Evolutionary conservation across 192 early-diverging fungal genomes (phyloP).

Genomic region (Coemansia sp.): DNA sequence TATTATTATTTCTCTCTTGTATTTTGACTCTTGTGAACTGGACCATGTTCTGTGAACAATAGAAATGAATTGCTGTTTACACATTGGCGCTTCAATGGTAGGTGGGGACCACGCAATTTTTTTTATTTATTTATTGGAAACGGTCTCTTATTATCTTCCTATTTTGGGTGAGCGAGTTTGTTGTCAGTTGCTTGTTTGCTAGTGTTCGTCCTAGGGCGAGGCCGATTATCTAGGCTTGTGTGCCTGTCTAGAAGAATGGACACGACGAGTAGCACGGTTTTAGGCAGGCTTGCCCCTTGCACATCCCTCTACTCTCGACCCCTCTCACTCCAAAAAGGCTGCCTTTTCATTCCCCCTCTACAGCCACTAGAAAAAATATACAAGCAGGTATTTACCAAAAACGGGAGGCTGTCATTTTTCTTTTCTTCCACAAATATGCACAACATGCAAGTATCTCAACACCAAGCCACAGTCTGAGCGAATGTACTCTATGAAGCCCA

Average conservation of each 20-base stretch:
- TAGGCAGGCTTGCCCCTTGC: not conserved
- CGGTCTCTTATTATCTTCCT: not conserved
- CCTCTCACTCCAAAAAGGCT: not conserved
- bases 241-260: not conserved
- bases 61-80: not conserved
- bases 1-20: not conserved
- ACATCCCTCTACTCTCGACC: not conserved
- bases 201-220: not conserved
- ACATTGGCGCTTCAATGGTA: not conserved
- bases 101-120: not conserved
- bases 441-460: not conserved
- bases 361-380: not conserved
- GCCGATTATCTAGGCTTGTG: not conserved
- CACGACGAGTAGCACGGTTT: not conserved
- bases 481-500: not conserved
- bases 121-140: not conserved
- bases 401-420: not conserved
- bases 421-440: not conserved
- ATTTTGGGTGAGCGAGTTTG: not conserved
- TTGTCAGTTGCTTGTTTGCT: not conserved
- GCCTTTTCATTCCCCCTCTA: not conserved
- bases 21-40: not conserved
- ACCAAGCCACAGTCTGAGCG: conserved; percentile 4
- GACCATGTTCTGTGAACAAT: not conserved
- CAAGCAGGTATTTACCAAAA: not conserved